Evolutionary conservation across 225 moss, liverwort and hornwort species (phyloP).

Genomic region (Anthoceros angustus): DNA sequence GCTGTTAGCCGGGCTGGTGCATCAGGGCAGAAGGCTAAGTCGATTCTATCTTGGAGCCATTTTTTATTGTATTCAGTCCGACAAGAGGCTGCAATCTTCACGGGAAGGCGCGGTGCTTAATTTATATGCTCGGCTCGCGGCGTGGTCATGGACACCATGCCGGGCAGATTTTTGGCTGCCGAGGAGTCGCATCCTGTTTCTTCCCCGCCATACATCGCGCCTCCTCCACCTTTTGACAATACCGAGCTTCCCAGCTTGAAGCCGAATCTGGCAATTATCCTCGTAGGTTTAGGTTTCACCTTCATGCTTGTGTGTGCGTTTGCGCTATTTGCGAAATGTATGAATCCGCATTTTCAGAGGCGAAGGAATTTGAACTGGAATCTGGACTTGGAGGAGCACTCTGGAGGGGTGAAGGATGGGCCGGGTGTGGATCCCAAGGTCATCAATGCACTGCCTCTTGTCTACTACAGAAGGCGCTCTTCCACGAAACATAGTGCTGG

Average conservation of each 20-base stretch:
- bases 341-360: conserved; percentile 18
- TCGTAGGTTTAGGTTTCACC: conserved; percentile 23
- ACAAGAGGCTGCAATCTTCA: too few relatives aligned
- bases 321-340: conserved; percentile 23
- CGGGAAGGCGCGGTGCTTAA: too few relatives aligned
- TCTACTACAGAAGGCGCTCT: background rate
- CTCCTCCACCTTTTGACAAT: too few relatives aligned
- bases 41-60: too few relatives aligned
- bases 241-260: conserved; percentile 12
- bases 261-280: conserved; percentile 25
- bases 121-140: too few relatives aligned
- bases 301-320: conserved; percentile 24
- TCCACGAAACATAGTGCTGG: background rate
- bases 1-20: too few relatives aligned
- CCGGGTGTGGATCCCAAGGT: background rate
- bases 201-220: too few relatives aligned
- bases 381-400: background rate
- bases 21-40: too few relatives aligned
- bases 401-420: background rate
- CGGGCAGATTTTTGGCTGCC: too few relatives aligned
- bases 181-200: too few relatives aligned
- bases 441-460: background rate
- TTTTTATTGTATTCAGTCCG: too few relatives aligned
- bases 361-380: background rate
- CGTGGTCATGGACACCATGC: too few relatives aligned